These are phyloP conservation scores for Colletotrichum sp. DNA, from an alignment of 2,329 filamentous ascomycete species.

Conservation along the genomic window DNA sequence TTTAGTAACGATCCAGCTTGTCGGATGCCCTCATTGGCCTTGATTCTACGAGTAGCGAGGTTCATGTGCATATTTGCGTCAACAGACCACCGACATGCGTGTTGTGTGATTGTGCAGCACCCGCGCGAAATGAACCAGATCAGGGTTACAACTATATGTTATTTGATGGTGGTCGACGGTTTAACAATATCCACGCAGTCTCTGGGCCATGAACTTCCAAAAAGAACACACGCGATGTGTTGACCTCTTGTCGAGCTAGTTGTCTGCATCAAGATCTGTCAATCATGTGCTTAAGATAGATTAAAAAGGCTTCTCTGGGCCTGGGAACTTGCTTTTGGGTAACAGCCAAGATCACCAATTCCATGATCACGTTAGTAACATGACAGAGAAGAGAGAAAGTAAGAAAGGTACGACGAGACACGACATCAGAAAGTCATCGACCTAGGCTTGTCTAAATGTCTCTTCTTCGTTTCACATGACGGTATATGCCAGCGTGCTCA, in stretches of 20 bases:
- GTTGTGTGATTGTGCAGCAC: background rate
- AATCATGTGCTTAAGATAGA: background rate
- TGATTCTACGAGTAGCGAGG: background rate
- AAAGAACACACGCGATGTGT: background rate
- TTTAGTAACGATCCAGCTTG: background rate
- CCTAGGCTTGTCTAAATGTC: background rate
- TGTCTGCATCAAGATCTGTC: rapidly evolving
- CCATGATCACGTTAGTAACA: background rate
- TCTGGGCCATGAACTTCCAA: rapidly evolving
- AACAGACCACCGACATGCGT: rapidly evolving
- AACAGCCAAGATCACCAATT: background rate
- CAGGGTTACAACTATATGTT: background rate
- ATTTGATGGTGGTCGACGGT: background rate
- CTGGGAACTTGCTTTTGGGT: background rate
- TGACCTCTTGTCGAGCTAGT: rapidly evolving
- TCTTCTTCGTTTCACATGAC: rapidly evolving
- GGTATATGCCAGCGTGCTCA: background rate
- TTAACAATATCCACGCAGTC: background rate
- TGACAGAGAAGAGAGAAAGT: background rate
- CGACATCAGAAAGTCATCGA: rapidly evolving
- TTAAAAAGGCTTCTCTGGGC: background rate
- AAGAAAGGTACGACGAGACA: background rate
- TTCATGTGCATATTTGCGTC: background rate
- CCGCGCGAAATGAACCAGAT: background rate
- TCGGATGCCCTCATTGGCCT: background rate